A percentile compares a stretch with the other conserved stretches of the same genome.
Conservation (phyloP, 2,329 filamentous ascomycete species). For the Blastomyces parvus region DNA sequence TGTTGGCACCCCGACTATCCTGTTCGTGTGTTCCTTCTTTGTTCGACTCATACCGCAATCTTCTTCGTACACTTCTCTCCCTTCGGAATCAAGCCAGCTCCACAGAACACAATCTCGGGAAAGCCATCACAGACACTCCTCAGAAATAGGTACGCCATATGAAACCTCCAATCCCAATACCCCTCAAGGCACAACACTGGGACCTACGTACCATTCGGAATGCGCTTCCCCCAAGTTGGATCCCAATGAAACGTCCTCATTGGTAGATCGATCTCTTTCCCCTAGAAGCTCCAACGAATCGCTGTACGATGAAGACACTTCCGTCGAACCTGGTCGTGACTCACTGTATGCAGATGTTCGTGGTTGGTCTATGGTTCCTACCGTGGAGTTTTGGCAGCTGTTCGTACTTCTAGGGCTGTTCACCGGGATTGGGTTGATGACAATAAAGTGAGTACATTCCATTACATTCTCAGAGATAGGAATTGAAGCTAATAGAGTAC, state of each 20-base stretch:
- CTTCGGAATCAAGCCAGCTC: constrained; percentile 31
- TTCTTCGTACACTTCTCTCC: constrained; percentile 36
- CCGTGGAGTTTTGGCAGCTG: constrained; percentile 79
- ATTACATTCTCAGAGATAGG: neutral
- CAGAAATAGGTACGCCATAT: constrained; percentile 32
- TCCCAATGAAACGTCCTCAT: constrained; percentile 67
- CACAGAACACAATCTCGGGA: constrained; percentile 27
- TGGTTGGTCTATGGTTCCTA: constrained; percentile 62
- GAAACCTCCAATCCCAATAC: constrained; percentile 24
- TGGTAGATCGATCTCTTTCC: constrained; percentile 56
- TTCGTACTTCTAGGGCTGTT: constrained; percentile 83
- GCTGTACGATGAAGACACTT: constrained; percentile 38
- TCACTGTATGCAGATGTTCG: constrained; percentile 84
- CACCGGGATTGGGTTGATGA: constrained; percentile 92
- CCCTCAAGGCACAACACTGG: constrained; percentile 23
- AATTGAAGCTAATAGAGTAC: constrained; percentile 23
- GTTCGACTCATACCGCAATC: constrained; percentile 60
- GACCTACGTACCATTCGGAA: constrained; percentile 24
- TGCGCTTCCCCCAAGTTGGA: constrained; percentile 27
- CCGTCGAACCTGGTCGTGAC: constrained; percentile 58
- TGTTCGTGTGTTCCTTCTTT: constrained; percentile 73
- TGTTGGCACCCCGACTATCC: constrained; percentile 65
- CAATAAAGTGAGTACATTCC: constrained; percentile 71
- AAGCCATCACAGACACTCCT: constrained; percentile 20
- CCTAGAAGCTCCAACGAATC: constrained; percentile 46